These are phyloP conservation scores for Colletotrichum sp. DNA, from an alignment of 2,329 filamentous ascomycete species.

Conservation along the genomic window DNA sequence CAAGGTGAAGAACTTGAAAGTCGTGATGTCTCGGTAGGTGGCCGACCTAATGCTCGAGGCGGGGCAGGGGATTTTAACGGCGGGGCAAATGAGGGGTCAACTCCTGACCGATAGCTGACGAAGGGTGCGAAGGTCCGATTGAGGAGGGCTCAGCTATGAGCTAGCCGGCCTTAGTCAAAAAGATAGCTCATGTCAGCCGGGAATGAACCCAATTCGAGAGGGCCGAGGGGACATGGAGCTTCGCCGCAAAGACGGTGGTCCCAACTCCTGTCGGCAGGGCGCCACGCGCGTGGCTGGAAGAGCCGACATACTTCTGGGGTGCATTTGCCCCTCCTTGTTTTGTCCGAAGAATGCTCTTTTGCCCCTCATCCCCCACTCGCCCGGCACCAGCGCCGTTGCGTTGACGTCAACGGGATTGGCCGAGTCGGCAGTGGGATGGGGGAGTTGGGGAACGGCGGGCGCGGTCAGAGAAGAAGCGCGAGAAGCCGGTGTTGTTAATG, in stretches of 20 bases:
- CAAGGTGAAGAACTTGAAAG: neutral
- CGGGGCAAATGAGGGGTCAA: conserved; percentile 14
- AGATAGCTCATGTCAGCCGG: neutral
- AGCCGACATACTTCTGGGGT: conserved; percentile 2
- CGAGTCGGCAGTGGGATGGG: neutral
- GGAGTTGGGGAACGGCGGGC: neutral
- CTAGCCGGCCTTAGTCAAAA: neutral
- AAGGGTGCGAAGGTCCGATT: neutral
- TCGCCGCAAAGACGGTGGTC: neutral
- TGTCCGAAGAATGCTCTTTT: neutral
- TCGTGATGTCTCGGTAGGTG: neutral
- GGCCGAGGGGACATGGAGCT: neutral
- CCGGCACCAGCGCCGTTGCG: neutral
- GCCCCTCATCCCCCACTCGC: neutral
- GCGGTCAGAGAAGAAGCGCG: neutral
- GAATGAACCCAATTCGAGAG: neutral
- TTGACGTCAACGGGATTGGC: neutral
- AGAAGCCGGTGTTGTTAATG: neutral
- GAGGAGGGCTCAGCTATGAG: neutral
- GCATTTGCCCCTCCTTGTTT: neutral
- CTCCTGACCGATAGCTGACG: conserved; percentile 1
- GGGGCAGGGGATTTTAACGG: conserved; percentile 11
- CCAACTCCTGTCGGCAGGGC: neutral
- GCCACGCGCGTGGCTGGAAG: neutral
- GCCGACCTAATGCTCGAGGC: neutral